These are phyloP conservation scores for Thermochaetoides dissita DNA, from an alignment of 2,329 filamentous ascomycete genomes.

Conservation along the genomic window DNA sequence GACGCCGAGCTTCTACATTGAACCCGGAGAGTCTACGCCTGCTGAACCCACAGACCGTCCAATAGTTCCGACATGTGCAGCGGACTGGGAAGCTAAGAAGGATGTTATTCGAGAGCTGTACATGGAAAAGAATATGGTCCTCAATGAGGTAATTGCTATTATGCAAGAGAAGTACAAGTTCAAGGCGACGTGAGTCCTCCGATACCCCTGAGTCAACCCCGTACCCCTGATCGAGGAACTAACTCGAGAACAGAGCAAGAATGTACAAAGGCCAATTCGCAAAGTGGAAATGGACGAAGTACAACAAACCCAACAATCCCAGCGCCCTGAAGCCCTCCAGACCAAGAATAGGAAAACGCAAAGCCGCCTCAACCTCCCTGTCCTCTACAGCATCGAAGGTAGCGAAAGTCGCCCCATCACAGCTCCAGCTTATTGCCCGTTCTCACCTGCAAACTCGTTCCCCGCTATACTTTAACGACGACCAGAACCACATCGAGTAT, in stretches of 20 bases:
- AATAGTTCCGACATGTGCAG: constrained; percentile 9
- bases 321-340: constrained; percentile 3
- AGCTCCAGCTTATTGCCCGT: no score
- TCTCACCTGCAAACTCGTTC: background rate
- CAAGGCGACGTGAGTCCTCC: constrained; percentile 14
- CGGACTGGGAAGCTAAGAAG: constrained; percentile 15
- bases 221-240: background rate
- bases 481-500: constrained; percentile 7
- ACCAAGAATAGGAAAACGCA: constrained; percentile 1
- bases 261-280: constrained; percentile 19
- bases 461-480: constrained; percentile 5
- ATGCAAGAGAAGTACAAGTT: constrained; percentile 14
- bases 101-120: constrained; percentile 13
- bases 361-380: background rate
- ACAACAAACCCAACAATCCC: constrained; percentile 13
- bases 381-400: no score
- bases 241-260: constrained; percentile 9
- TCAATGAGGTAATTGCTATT: constrained; percentile 16
- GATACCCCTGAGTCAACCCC: no score
- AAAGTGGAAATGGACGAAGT: constrained; percentile 18
- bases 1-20: no score
- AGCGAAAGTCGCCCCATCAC: no score
- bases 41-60: constrained; percentile 1
- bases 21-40: no score
- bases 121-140: constrained; percentile 13